Percentiles rank a stretch among this genome's conserved stretches.
Evolutionary conservation across 257 asterid genomes (phyloP).

Genomic region (Cruciata laevipes): DNA sequence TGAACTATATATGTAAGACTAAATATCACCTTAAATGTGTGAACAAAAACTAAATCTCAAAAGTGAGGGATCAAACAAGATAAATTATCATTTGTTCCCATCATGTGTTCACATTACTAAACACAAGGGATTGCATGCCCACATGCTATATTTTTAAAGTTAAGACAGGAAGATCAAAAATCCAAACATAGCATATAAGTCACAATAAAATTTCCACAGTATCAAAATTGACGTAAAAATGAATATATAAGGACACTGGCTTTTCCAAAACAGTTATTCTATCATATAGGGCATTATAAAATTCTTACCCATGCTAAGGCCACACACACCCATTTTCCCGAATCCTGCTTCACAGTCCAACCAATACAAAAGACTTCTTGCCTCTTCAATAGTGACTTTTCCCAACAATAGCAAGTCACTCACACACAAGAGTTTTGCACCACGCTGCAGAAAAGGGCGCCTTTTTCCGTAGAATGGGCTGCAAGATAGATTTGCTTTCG

Average conservation of each 20-base stretch:
- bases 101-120: no score
- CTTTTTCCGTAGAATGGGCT: conserved; percentile 97
- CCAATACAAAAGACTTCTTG: conserved; percentile 86
- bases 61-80: no score
- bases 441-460: conserved; percentile 80
- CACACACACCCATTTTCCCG: conserved; percentile 94
- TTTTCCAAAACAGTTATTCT: neutral
- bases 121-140: no score
- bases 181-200: neutral
- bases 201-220: neutral
- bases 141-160: no score
- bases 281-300: neutral
- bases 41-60: no score
- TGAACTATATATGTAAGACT: no score
- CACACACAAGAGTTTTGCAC: conserved; percentile 90
- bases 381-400: conserved; percentile 92
- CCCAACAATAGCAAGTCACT: conserved; percentile 89
- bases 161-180: neutral
- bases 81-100: no score
- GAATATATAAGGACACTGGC: neutral
- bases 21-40: no score
- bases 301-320: conserved; percentile 92
- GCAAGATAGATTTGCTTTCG: conserved; percentile 23
- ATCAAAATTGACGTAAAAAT: neutral
- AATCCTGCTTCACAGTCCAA: conserved; percentile 76